Evolutionary conservation across 345 rosid species (phyloP), one percentile per base, ranked within the genome.

Genomic region (Carallia brachiata): DNA sequence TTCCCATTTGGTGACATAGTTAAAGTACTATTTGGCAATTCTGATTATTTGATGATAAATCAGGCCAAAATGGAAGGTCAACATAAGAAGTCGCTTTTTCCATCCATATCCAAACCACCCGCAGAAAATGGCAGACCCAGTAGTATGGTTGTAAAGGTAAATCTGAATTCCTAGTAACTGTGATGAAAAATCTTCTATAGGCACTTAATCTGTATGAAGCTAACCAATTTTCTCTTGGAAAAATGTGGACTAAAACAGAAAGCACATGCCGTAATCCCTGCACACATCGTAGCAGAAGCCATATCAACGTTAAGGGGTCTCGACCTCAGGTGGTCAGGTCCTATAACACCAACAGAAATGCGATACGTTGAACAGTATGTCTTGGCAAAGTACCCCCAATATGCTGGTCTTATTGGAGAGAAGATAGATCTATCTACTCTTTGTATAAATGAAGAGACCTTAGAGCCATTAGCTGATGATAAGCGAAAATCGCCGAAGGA

Each of bases 281-380:
- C 93, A 54, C 88, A 88, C 73, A 86, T 85, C 17, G 79, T 86
- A 32, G 93, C 93, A 2, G 93, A 89, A 77, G 93, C 93, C 30
- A 89, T 89, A 64, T 85, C 90, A 1, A 86, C 90, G 17, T 75
- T 86, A 61, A 86, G 78, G 6, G 93, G 87, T 27, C 90, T 86
- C 13, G 90, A 87, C 58, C 79, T 86, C 36, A 74, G 89, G 79
- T 89, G 90, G 90, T 86, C 93, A 2, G 90, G 90, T 18, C 90
- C 93, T 4, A 86, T 86, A 67, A 86, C 93, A 28, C 85, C 82
- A 13, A 74, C 83, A 36, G 93, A 89, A 66, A 89, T 84, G 87
- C 85, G 82, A 76, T 89, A 86, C 67, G 89, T 85, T 7, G 84
- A 89, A 39, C 90, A 86, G 44, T 86, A 88, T 70, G 87, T 88